phyloP scores from a whole-genome alignment of 768 basidiomycete species.

The Paxillus involutus region DNA sequence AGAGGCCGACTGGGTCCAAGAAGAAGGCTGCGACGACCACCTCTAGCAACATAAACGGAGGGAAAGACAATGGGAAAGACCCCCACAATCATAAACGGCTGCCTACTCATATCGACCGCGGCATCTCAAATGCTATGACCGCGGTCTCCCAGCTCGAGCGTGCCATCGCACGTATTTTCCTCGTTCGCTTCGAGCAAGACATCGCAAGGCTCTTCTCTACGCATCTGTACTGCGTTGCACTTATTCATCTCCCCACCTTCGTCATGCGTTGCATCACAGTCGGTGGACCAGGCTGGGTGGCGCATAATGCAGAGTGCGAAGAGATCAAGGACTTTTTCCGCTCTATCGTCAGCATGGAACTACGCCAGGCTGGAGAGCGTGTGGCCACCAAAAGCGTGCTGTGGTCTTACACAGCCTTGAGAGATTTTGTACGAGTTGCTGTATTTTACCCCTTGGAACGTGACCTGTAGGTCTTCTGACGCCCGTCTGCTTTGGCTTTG shows the following conservation, averaged over 20 bases:
- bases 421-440: constrained; percentile 64
- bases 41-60: constrained; percentile 33
- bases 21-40: constrained; percentile 38
- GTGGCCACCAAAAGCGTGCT: constrained; percentile 79
- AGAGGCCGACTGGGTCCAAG: constrained; percentile 49
- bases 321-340: constrained; percentile 77
- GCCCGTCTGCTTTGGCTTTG: neutral
- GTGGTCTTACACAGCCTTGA: constrained; percentile 76
- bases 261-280: constrained; percentile 63
- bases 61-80: constrained; percentile 9
- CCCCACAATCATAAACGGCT: constrained; percentile 35
- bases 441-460: neutral
- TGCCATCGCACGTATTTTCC: constrained; percentile 64
- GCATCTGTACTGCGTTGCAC: constrained; percentile 60
- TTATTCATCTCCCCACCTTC: constrained; percentile 66
- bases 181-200: constrained; percentile 72
- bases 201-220: constrained; percentile 75
- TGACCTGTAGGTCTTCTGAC: constrained; percentile 5
- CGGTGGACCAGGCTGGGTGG: constrained; percentile 67
- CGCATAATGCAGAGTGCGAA: constrained; percentile 63
- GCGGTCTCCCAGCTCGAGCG: constrained; percentile 69
- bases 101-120: constrained; percentile 52
- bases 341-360: constrained; percentile 69
- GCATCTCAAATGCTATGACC: constrained; percentile 54
- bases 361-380: constrained; percentile 74